A percentile compares a stretch with the other conserved stretches of the same genome.
These are phyloP conservation scores for Neostapfia colusana DNA, from an alignment of 176 grass and related monocot genomes.

Conservation along the genomic window DNA sequence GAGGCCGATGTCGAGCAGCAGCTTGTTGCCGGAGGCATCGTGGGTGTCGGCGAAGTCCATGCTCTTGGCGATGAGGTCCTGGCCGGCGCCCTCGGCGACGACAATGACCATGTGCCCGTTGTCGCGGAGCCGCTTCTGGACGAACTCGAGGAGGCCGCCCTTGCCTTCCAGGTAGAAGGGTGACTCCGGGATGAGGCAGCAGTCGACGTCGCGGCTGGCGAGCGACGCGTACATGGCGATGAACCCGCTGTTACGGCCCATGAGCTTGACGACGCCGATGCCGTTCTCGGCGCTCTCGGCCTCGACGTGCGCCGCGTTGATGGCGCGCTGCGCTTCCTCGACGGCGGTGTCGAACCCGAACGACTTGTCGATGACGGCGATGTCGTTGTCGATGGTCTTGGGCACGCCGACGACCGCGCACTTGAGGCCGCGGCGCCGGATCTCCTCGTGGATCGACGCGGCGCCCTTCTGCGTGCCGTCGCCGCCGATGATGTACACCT, in stretches of 20 bases:
- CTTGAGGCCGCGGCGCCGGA: conserved; percentile 62
- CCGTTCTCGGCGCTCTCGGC: conserved; percentile 60
- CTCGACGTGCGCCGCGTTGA: conserved; percentile 53
- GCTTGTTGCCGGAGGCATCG: conserved; percentile 87
- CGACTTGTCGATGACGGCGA: conserved; percentile 65
- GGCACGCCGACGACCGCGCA: conserved; percentile 73
- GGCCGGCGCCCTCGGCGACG: conserved; percentile 86
- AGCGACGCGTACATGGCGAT: no score
- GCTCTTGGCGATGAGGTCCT: conserved; percentile 73
- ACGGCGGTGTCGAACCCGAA: no score
- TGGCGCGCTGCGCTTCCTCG: no score
- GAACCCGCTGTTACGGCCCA: no score
- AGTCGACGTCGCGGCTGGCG: no score
- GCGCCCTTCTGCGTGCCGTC: conserved; percentile 85
- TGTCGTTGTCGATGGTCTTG: conserved; percentile 96
- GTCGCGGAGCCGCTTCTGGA: conserved; percentile 71
- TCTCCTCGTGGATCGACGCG: conserved; percentile 61
- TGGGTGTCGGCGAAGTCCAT: conserved; percentile 50
- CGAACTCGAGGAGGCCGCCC: conserved; percentile 69
- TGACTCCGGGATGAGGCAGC: conserved; percentile 47
- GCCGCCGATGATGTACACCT: conserved; percentile 88
- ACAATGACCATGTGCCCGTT: conserved; percentile 94
- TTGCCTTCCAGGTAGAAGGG: conserved; percentile 77
- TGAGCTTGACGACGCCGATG: no score
- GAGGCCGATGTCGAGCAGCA: conserved; percentile 75